These are phyloP conservation scores for Xylariaceae sp. DNA, from an alignment of 2,329 filamentous ascomycete species.

Conservation along the genomic window DNA sequence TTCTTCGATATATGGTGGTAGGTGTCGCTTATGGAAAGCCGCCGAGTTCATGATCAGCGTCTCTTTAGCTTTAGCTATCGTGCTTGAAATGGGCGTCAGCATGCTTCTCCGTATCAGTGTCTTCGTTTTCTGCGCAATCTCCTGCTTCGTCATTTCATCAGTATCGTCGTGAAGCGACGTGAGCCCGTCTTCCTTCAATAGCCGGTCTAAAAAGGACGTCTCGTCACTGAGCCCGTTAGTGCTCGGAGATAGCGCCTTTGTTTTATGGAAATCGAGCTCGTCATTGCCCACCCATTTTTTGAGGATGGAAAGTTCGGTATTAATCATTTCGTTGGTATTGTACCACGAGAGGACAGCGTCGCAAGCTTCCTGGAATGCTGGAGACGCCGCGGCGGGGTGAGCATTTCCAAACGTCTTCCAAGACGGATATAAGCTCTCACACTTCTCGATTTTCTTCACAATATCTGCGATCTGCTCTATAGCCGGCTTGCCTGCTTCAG, in stretches of 20 bases:
- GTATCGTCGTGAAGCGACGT: constrained; percentile 85
- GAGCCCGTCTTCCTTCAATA: constrained; percentile 94
- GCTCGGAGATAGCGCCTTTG: constrained; percentile 71
- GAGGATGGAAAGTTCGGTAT: constrained; percentile 87
- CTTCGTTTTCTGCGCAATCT: constrained; percentile 49
- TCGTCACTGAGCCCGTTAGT: constrained; percentile 83
- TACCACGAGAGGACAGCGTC: constrained; percentile 94
- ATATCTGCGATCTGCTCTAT: constrained; percentile 89
- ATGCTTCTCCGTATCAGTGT: constrained; percentile 69
- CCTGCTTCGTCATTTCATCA: constrained; percentile 43
- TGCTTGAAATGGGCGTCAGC: constrained; percentile 80
- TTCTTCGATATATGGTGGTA: constrained; percentile 96
- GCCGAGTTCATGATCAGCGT: constrained; percentile 87
- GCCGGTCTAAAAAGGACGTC: constrained; percentile 89
- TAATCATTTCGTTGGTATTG: constrained; percentile 96
- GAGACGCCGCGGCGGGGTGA: constrained; percentile 78
- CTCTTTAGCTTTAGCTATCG: constrained; percentile 92
- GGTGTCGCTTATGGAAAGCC: constrained; percentile 84
- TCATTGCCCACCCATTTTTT: constrained; percentile 98
- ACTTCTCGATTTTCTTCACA: constrained; percentile 88
- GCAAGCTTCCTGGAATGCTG: constrained; percentile 80
- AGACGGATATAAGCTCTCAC: constrained; percentile 85
- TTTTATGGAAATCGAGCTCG: constrained; percentile 87
- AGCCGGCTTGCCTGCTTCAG: constrained; percentile 86
- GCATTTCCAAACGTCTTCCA: constrained; percentile 74